Conservation (phyloP, 768 basidiomycete species). For the Auriscalpium microsporum region DNA sequence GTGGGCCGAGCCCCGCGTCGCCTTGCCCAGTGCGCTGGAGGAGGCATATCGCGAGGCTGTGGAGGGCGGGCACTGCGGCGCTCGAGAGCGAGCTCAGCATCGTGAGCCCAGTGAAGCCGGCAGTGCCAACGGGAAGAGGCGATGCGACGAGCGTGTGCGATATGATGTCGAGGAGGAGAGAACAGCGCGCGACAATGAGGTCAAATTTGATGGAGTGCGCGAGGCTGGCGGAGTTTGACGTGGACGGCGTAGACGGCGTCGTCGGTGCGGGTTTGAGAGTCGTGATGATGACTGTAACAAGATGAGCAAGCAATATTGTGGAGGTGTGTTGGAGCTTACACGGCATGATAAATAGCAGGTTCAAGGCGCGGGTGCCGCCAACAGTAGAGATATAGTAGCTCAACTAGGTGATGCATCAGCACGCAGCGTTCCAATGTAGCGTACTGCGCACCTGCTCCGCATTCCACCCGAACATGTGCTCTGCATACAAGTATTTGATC, state of each 20-base stretch:
- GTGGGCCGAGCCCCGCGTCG: conserved; percentile 35
- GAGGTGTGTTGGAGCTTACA: conserved; percentile 31
- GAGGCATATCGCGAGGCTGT: conserved; percentile 70
- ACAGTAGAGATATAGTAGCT: conserved; percentile 70
- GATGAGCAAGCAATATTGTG: conserved; percentile 22
- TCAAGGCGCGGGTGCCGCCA: conserved; percentile 54
- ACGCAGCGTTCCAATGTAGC: not conserved
- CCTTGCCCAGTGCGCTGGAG: conserved; percentile 30
- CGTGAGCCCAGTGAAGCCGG: conserved; percentile 50
- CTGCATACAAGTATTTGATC: conserved; percentile 72
- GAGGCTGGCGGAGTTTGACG: conserved; percentile 42
- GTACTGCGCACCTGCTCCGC: conserved; percentile 37
- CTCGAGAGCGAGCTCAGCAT: conserved; percentile 57
- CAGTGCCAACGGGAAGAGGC: conserved; percentile 33
- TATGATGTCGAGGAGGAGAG: conserved; percentile 57
- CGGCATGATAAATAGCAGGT: conserved; percentile 61
- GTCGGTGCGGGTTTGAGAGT: conserved; percentile 46
- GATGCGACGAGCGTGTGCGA: conserved; percentile 57
- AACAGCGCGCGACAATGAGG: conserved; percentile 52
- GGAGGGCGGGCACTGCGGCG: conserved; percentile 58
- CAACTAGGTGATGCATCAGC: conserved; percentile 29
- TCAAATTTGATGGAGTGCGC: conserved; percentile 61
- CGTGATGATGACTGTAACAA: conserved; percentile 44
- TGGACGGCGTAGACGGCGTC: conserved; percentile 14
- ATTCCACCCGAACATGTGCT: conserved; percentile 63